Percentiles rank a stretch among this genome's conserved stretches.
phyloP scores from a whole-genome alignment of 2,329 filamentous ascomycete genomes.

The Podosphaera fusca region DNA sequence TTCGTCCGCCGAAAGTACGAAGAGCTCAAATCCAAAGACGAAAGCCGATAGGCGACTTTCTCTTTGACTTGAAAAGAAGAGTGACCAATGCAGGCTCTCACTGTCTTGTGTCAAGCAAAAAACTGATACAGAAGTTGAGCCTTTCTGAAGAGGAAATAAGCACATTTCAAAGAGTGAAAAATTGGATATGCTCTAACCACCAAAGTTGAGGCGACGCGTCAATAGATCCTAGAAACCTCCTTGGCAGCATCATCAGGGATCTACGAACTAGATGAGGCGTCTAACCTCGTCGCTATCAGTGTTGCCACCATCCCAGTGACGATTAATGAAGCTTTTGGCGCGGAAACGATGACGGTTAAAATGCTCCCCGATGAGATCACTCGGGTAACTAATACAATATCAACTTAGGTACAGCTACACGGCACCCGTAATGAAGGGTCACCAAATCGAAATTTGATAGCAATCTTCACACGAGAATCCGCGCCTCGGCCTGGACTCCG shows the following conservation, averaged over 20 bases:
- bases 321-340: not conserved
- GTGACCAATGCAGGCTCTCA: too few species aligned
- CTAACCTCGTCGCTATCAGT: not conserved
- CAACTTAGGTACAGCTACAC: too few species aligned
- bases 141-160: not conserved
- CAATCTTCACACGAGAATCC: not conserved
- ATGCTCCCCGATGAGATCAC: not conserved
- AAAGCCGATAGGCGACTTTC: too few species aligned
- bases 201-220: not conserved
- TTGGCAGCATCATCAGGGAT: not conserved
- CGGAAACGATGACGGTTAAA: not conserved
- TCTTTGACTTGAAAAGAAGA: too few species aligned
- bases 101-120: not conserved
- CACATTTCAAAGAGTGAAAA: not conserved
- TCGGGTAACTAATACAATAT: too few species aligned
- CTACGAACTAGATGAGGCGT: not conserved
- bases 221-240: not conserved
- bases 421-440: not conserved
- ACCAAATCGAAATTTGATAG: not conserved
- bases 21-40: too few species aligned
- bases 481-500: not conserved
- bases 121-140: not conserved
- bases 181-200: not conserved
- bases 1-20: too few species aligned
- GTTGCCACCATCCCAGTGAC: not conserved